Evolutionary conservation across 2,329 filamentous ascomycete species (phyloP), one percentile per base, ranked within the genome.

Genomic region (Calonectria pseudoturangicola): DNA sequence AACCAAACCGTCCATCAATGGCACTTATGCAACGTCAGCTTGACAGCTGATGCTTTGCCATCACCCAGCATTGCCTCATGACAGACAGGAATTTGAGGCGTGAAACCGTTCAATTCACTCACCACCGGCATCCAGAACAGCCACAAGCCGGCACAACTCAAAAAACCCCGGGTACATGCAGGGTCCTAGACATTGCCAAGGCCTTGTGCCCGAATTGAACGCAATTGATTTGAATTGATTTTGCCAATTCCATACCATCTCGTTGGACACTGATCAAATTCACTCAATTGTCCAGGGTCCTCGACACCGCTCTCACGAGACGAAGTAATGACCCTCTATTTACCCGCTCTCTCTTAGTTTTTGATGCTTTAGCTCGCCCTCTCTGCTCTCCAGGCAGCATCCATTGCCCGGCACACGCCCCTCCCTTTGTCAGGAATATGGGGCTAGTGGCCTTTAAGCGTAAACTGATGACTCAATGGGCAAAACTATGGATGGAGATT

Each of bases 311-410:
- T 45, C 21, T 60, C 54, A 60, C 33, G 54, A 60, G 54, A 36
- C 64, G 39, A 28, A 63, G 41, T 56, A 48, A 48, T 36, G 63
- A 65, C 66, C 73, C 73, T 56, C 47, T 56, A 60, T 73, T 78
- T 75, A 75, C 21, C 66, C 73, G 70, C 65, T 66, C 60, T 48
- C n/a, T 47, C 47, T 74, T 77, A 77, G 75, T 73, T 74, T 76
- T 76, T 27, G 39, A 63, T 62, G 36, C 54, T 30, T 30, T 45
- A 43, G 73, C 70, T 70, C n/a, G 30, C 60, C 54, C 62, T 27
- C 48, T 45, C 48, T 45, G 58, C 67, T 75, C 50, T 5, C 68
- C 63, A 62, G 66, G 45, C 56, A 64, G 56, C 66, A 54, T 18
- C 28, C 60, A 33, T 21, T 28, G 25, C 41, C 50, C 7, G 25